Conservation (phyloP, 495 filamentous ascomycete genomes). For the Aspergillus kassunensis region DNA sequence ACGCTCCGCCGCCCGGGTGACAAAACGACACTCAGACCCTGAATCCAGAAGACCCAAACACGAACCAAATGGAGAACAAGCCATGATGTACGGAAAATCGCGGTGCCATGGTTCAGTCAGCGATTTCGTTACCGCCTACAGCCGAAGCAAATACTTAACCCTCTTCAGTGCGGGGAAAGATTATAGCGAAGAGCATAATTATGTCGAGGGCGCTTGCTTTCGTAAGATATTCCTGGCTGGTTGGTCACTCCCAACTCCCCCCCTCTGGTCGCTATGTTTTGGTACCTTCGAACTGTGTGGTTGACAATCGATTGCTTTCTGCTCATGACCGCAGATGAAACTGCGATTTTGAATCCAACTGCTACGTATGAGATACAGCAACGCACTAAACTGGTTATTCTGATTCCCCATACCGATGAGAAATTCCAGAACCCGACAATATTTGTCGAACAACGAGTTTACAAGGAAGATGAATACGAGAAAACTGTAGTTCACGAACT, state of each 20-base stretch:
- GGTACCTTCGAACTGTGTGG: too few species aligned
- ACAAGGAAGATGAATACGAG: background rate
- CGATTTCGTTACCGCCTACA: slow-evolving; percentile 1
- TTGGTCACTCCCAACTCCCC: background rate
- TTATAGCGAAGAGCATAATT: slow-evolving; percentile 5
- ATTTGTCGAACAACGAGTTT: slow-evolving; percentile 13
- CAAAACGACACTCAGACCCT: background rate
- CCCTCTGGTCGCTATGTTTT: background rate
- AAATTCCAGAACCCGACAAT: slow-evolving; percentile 9
- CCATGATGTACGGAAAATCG: slow-evolving; percentile 9
- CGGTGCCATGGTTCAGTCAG: slow-evolving; percentile 6
- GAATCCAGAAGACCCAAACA: background rate
- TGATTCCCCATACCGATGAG: slow-evolving; percentile 13
- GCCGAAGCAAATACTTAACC: background rate
- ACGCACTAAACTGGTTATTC: slow-evolving; percentile 9
- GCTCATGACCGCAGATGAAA: too few species aligned
- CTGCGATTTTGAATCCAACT: slow-evolving; percentile 7
- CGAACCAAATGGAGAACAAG: too few species aligned
- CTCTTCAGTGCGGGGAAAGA: slow-evolving; percentile 14
- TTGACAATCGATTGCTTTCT: too few species aligned
- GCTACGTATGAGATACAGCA: background rate
- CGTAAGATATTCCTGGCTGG: slow-evolving; percentile 15
- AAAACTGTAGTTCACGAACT: slow-evolving; percentile 12
- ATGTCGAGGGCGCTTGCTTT: slow-evolving; percentile 10
- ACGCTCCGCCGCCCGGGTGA: slow-evolving; percentile 15